Base-by-base conservation (phyloP, 2,329 filamentous ascomycete species). In the Neoscytalidium dimidiatum region DNA sequence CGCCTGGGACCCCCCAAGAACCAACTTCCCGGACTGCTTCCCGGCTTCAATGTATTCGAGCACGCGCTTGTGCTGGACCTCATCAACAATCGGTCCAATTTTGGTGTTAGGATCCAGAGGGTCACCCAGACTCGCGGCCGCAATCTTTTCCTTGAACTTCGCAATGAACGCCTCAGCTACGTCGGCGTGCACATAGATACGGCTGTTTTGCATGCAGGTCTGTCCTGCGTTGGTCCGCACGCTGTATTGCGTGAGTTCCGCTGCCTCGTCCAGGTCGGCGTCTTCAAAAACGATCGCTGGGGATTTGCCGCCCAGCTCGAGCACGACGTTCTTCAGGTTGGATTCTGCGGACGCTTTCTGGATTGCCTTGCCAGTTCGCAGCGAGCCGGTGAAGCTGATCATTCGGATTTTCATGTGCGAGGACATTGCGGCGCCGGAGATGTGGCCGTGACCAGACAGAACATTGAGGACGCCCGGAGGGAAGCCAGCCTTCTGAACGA, bases 391-490 rank as follows among this genome's bases (percentile, higher is more conserved):
- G 68, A 94, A 94, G 0, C 91, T 90, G 67, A 94, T 83, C 80
- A 94, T 94, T 72, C 92, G 88, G 17, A 94, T 83, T 46, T 85
- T 85, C 26, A 86, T 78, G 73, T 94, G 91, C 44, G 83, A 82
- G 1, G 87, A 88, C 8, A 94, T 82, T 0, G 90, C 88, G 4
- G 87, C 83, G 13, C 91, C 91, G 0, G 90, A 88, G 38, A 88
- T 87, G 28, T 82, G 82, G 28, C 91, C 91, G 61, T 87, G 83
- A 0, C 91, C 91, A 67, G 92, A 92, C 64, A 92, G 74, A 64
- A 94, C 84, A 75, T 94, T 94, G 68, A 94, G 76, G 3, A 94
- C 91, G 41, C 91, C 91, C 0, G 90, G 86, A 1, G 91, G 91
- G 72, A 94, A 94, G 0, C 91, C 91, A 6, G 90, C 90, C 71